Evolutionary conservation across 306 rosid genomes (phyloP).

Genomic region (Malus domestica): ASM211411v1 NC_041790.1:23456001-23456500

Average conservation of each 20-base stretch:
- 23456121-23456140: background rate
- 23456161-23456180: slow-evolving; percentile 38
- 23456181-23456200: slow-evolving; percentile 78
- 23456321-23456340: background rate
- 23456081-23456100: slow-evolving; percentile 88
- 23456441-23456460: slow-evolving; percentile 47
- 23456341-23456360: background rate
- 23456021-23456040: slow-evolving; percentile 69
- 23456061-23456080: slow-evolving; percentile 79
- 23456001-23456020: slow-evolving; percentile 81
- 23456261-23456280: background rate
- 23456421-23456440: slow-evolving; percentile 66
- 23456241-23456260: slow-evolving; percentile 28
- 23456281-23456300: background rate
- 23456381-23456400: slow-evolving; percentile 52
- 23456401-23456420: slow-evolving; percentile 56
- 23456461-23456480: slow-evolving; percentile 50
- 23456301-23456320: background rate
- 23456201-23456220: slow-evolving; percentile 98
- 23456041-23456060: slow-evolving; percentile 59
- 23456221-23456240: slow-evolving; percentile 55
- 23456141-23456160: background rate
- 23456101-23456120: background rate
- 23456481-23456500: slow-evolving; percentile 71
- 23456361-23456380: slow-evolving; percentile 21